Evolutionary conservation across 345 rosid species (phyloP).

Genomic region (Citrus mangshanensis): DNA sequence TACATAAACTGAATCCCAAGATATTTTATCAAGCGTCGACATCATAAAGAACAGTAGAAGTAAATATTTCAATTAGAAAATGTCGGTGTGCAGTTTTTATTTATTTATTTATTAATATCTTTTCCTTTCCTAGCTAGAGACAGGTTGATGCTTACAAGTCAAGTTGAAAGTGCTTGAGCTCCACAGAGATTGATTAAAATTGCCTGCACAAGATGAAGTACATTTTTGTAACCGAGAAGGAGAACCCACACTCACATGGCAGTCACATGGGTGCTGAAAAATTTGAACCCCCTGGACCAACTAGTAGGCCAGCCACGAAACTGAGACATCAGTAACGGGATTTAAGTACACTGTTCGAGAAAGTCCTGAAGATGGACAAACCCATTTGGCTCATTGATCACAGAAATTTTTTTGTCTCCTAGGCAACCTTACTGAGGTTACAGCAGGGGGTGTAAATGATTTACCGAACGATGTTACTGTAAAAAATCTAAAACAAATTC

Average conservation of each 20-base stretch:
- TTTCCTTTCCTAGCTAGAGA: too few species aligned
- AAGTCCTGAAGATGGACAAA: not conserved
- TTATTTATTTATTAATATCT: too few species aligned
- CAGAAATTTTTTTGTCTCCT: too few species aligned
- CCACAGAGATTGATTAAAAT: not conserved
- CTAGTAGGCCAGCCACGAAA: not conserved
- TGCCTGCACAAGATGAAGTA: not conserved
- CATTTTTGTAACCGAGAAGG: not conserved
- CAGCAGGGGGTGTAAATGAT: too few species aligned
- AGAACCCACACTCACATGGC: conserved; percentile 11
- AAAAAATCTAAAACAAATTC: too few species aligned
- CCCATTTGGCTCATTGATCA: not conserved
- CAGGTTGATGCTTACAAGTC: not conserved
- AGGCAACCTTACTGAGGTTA: too few species aligned
- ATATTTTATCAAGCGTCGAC: not conserved
- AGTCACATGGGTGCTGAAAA: conserved; percentile 4
- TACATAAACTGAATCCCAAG: not conserved
- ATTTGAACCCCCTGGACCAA: not conserved
- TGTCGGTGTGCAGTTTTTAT: not conserved
- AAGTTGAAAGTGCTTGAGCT: not conserved
- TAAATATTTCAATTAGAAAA: not conserved
- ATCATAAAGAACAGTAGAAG: not conserved
- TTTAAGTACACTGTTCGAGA: not conserved
- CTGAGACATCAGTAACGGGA: not conserved
- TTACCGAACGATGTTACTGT: too few species aligned